phyloP scores from a whole-genome alignment of 768 basidiomycete genomes.

The Paxillus ammoniavirescens region DNA sequence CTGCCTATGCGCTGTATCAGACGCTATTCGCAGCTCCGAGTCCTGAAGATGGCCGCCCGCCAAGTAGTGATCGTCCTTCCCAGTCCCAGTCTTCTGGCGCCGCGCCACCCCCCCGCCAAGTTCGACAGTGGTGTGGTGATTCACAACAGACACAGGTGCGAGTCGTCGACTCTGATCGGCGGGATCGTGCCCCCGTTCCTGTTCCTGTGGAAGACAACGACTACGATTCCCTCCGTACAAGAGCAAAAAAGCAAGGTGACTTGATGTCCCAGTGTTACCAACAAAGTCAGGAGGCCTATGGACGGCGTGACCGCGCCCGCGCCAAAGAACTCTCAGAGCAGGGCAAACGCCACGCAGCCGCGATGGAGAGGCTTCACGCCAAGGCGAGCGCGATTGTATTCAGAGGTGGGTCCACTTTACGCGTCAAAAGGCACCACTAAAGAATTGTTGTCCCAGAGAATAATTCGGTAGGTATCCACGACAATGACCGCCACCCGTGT shows the following conservation, averaged over 20 bases:
- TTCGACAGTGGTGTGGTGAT: conserved; percentile 4
- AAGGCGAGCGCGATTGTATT: conserved; percentile 88
- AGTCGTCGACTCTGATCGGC: neutral
- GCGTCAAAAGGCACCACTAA: neutral
- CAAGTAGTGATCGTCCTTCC: neutral
- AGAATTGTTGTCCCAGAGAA: conserved; percentile 49
- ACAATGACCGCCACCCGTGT: neutral
- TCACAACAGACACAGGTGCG: neutral
- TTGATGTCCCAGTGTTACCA: conserved; percentile 64
- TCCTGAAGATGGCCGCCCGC: conserved; percentile 3
- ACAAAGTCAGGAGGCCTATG: conserved; percentile 73
- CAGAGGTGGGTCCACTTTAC: conserved; percentile 37
- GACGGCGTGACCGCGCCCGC: conserved; percentile 62
- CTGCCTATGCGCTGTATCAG: conserved; percentile 13
- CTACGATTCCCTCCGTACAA: conserved; percentile 64
- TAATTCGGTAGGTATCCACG: conserved; percentile 50
- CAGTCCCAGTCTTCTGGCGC: neutral
- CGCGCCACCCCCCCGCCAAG: neutral
- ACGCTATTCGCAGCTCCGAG: conserved; percentile 2
- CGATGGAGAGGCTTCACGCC: conserved; percentile 75
- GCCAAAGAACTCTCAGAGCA: conserved; percentile 81
- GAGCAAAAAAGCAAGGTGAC: conserved; percentile 77
- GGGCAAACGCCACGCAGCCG: conserved; percentile 71
- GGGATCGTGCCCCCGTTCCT: neutral
- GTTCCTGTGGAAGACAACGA: conserved; percentile 17